Evolutionary conservation across 1,284 basidiomycete genomes (phyloP), one percentile per base, ranked within the genome.

Genomic region (Entoloma clypeatum): DNA sequence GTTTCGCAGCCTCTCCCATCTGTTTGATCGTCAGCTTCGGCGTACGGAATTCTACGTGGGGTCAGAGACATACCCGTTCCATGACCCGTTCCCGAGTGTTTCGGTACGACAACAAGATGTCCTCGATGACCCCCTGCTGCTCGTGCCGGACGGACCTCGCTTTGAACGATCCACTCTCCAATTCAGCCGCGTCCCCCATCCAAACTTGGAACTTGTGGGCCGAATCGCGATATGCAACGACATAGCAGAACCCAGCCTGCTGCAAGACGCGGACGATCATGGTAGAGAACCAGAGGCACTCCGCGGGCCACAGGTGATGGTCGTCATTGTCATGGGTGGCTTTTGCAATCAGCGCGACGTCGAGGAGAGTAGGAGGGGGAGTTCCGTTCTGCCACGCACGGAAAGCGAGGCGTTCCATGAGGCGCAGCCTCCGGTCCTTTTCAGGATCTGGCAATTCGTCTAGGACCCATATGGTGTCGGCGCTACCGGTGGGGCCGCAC

Each of bases 281-380:
- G 8, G 36, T 41, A 23, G 44, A 46, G 32, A 47, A 49, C 44
- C 48, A 47, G 11, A 40, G 37, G 21, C 48, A 47, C 34, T 50
- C 45, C 11, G 39, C 24, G 2, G 36, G 37, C 43, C 42, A 50
- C 25, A 43, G 29, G 21, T 47, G 39, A 13, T 47, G 40, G 36
- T 44, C 44, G 32, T 50, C 47, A 23, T 44, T 50, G 7, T 50
- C 45, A 21, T 47, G 45, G n/a, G 38, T 40, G 17, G 41, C 41
- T 34, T 34, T 44, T 8, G 41, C 41, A 9, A 44, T 33, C 18
- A 49, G 31, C 9, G 48, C 48, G 6, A 49, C 26, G 28, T 49
- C 44, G 8, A 49, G 32, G 26, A 49, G 42, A 7, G 45, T 50
- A 9, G 48, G 48, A 11, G 39, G 39, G n/a, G 25, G 31, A 14